Percentiles rank a stretch among this genome's conserved stretches.
These are phyloP conservation scores for Rosa chinensis DNA, from an alignment of 306 rosid species.

Conservation along the genomic window DNA sequence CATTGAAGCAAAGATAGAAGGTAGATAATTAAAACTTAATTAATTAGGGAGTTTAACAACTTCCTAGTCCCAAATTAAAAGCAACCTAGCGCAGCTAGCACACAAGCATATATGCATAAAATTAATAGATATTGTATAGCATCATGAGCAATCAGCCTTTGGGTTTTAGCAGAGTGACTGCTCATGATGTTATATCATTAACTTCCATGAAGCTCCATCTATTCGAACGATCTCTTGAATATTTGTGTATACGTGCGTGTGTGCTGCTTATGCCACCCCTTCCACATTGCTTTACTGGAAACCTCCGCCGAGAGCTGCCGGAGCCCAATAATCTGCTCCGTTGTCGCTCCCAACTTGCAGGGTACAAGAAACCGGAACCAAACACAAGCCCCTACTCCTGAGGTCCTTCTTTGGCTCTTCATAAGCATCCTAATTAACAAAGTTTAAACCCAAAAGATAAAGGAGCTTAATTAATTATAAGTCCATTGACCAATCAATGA, in stretches of 20 bases:
- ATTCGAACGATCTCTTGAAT: not conserved
- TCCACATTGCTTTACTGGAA: constrained; percentile 47
- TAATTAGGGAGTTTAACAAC: constrained; percentile 15
- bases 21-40: constrained; percentile 10
- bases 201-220: constrained; percentile 37
- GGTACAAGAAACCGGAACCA: constrained; percentile 97
- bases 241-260: constrained; percentile 16
- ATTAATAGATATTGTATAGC: constrained; percentile 56
- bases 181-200: constrained; percentile 95
- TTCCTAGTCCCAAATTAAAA: constrained; percentile 21
- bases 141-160: constrained; percentile 99
- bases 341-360: constrained; percentile 92
- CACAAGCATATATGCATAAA: constrained; percentile 20
- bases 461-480: not conserved
- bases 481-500: not conserved
- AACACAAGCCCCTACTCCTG: constrained; percentile 91
- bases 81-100: constrained; percentile 7
- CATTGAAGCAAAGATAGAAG: constrained; percentile 13
- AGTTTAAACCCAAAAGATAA: not conserved
- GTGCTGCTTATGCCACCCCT: constrained; percentile 33
- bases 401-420: constrained; percentile 77
- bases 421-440: constrained; percentile 46
- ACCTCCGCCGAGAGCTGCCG: constrained; percentile 70
- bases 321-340: constrained; percentile 99
- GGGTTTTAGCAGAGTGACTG: constrained; percentile 85